Base-by-base conservation (phyloP, 108 stramenopile species). In the Pseudonitzschia multistriata region DNA sequence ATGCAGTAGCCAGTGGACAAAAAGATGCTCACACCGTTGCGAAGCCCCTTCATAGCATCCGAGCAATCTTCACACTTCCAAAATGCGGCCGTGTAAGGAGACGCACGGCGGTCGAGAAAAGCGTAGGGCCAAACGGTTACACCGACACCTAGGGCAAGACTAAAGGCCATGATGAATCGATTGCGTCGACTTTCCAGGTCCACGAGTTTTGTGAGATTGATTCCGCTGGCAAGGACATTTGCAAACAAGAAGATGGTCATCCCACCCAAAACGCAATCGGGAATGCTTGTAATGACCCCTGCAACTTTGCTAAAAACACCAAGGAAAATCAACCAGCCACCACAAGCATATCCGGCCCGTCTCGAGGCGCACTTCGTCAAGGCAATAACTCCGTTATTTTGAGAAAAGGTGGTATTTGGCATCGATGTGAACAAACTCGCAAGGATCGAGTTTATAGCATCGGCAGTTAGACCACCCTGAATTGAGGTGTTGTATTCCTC, bases 211-310 rank as follows among this genome's bases (percentile, higher is more conserved):
- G 84, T 74, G 36, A 88, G 62, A 27, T 60, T 62, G 39, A 88
- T 85, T 25, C 87, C 87, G 35, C 72, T 74, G 17, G 71, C 64
- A 22, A 88, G 47, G 48, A 88, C 87, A 59, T 85, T 88, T 62
- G 76, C 67, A 53, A 88, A 88, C 53, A 88, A 68, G 40, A 88
- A 88, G 71, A 88, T 88, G 0, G 84, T 81, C 87, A 88, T 88
- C 3, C 91, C 91, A 35, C 91, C 91, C 27, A 92, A 27, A 36
- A 92, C 91, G 64, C 83, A 84, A 62, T 89, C 88, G 22, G 91
- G 91, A 68, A 92, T 92, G 31, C 78, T 80, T 1, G 88, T 81
- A 73, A 92, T 88, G 31, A 88, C 34, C 29, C 89, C 91, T 33
- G 85, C 87, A 59, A 92, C 53, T 64, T 92, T 92, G 35, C 81